These are phyloP conservation scores for Aspergillus flavus DNA, from an alignment of 2,329 filamentous ascomycete genomes.

Conservation along the genomic window DNA sequence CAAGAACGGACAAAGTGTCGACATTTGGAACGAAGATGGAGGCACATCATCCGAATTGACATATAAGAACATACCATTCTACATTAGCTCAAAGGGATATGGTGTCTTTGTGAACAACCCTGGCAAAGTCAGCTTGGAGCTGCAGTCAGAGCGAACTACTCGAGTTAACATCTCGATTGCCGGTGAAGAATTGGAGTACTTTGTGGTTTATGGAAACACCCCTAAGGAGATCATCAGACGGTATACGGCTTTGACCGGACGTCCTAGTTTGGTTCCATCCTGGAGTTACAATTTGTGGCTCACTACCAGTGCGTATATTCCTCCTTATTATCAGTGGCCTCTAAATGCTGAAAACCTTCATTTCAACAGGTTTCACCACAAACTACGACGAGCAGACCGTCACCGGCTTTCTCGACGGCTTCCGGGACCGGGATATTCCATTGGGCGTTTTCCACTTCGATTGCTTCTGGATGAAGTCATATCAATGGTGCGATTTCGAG, in stretches of 20 bases:
- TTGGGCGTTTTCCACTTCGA: conserved; percentile 76
- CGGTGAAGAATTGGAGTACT: conserved; percentile 72
- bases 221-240: conserved; percentile 71
- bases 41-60: conserved; percentile 44
- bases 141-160: conserved; percentile 73
- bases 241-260: conserved; percentile 69
- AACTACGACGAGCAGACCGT: conserved; percentile 72
- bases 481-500: conserved; percentile 74
- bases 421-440: conserved; percentile 65
- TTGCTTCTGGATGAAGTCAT: conserved; percentile 76
- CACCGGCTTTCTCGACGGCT: conserved; percentile 66
- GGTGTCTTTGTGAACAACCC: conserved; percentile 75
- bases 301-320: conserved; percentile 54
- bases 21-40: conserved; percentile 64
- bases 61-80: conserved; percentile 47
- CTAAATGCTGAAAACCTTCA: neutral
- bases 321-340: neutral
- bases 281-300: conserved; percentile 80
- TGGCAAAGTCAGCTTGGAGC: conserved; percentile 70
- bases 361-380: conserved; percentile 64
- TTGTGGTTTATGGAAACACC: conserved; percentile 70
- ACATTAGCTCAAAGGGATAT: conserved; percentile 65
- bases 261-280: conserved; percentile 64
- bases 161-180: conserved; percentile 70
- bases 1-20: conserved; percentile 71